Evolutionary conservation across 169 alveolate genomes (phyloP).

Genomic region (Cryptosporidium felis): DNA sequence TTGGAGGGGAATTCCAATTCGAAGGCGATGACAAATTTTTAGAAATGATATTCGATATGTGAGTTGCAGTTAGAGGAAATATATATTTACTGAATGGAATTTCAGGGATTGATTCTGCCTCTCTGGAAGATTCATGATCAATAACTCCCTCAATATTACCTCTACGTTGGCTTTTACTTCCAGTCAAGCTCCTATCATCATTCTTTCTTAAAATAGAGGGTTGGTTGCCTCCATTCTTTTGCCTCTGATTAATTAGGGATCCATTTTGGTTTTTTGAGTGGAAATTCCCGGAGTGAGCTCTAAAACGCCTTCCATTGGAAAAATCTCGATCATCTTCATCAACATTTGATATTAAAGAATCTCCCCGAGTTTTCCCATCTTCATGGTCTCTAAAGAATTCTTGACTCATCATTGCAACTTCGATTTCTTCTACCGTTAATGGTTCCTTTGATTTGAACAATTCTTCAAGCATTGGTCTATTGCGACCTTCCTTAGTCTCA

Average conservation of each 20-base stretch:
- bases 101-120: constrained; percentile 7
- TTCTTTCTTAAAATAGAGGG: neutral
- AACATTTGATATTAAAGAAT: neutral
- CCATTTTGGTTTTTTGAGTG: neutral
- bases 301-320: neutral
- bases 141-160: neutral
- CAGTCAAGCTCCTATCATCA: constrained; percentile 10
- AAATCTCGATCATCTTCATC: neutral
- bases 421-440: constrained; percentile 52
- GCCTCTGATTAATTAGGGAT: neutral
- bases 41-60: constrained; percentile 8
- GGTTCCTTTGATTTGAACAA: constrained; percentile 26
- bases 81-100: constrained; percentile 24
- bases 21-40: neutral
- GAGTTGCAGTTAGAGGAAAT: constrained; percentile 36
- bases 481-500: neutral
- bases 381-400: constrained; percentile 10
- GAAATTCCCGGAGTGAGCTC: neutral
- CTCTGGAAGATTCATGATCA: neutral
- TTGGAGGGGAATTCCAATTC: neutral
- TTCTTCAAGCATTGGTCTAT: neutral
- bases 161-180: neutral
- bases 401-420: constrained; percentile 48
- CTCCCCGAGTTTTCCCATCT: neutral
- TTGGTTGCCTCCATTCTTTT: neutral